Evolutionary conservation across 2,329 filamentous ascomycete species (phyloP).

Genomic region (Cadophora sp.): DNA sequence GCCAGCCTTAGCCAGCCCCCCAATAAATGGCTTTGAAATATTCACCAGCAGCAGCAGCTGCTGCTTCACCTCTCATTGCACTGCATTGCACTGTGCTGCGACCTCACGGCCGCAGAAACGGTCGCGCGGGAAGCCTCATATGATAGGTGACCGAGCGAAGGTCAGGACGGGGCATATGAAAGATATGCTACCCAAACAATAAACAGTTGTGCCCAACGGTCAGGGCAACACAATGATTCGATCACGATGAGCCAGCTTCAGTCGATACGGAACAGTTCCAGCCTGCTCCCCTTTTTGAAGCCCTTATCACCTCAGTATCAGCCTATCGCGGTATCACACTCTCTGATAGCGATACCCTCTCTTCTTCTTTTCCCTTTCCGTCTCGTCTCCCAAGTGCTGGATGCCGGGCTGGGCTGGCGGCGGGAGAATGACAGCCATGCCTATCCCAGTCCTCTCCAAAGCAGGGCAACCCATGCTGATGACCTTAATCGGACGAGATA

Average conservation of each 20-base stretch:
- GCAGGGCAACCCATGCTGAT: constrained; percentile 28
- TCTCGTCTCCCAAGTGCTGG: constrained; percentile 15
- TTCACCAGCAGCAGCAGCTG: background rate
- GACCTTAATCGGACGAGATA: constrained; percentile 37
- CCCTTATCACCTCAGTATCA: background rate
- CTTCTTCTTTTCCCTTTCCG: background rate
- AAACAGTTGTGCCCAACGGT: constrained; percentile 13
- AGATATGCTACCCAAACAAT: constrained; percentile 10
- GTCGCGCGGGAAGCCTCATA: constrained; percentile 13
- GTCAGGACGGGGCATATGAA: background rate
- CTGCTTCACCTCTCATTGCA: constrained; percentile 4
- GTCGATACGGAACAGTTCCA: constrained; percentile 14
- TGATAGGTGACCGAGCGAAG: constrained; percentile 10
- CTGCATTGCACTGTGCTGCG: constrained; percentile 12
- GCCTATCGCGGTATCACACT: constrained; percentile 7
- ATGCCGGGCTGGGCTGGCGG: constrained; percentile 14
- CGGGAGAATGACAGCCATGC: constrained; percentile 14
- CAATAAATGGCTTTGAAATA: constrained; percentile 1
- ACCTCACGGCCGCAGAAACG: constrained; percentile 16
- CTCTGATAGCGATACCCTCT: constrained; percentile 14
- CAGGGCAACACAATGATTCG: constrained; percentile 14
- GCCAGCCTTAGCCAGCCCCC: constrained; percentile 4
- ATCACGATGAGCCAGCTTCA: constrained; percentile 4
- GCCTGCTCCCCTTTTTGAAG: background rate
- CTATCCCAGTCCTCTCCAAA: constrained; percentile 12